phyloP scores from a whole-genome alignment of 1,284 basidiomycete species.

The Cystobasidium pallidum region DNA sequence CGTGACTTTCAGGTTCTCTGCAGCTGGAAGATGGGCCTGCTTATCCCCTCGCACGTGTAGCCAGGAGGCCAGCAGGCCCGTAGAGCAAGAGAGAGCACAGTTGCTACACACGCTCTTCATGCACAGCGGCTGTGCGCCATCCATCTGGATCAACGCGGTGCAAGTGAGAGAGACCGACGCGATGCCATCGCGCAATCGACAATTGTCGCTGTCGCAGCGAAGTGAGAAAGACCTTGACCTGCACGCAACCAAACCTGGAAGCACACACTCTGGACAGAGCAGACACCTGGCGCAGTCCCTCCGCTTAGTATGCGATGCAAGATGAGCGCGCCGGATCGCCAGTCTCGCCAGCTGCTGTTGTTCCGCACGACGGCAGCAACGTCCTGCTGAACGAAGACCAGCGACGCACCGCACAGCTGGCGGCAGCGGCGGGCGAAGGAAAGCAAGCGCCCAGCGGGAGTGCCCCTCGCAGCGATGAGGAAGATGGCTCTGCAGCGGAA shows the following conservation, averaged over 20 bases:
- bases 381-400: conserved; percentile 2
- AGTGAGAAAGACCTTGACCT: not conserved
- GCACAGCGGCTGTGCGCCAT: too few species aligned
- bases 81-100: too few species aligned
- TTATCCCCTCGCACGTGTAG: too few species aligned
- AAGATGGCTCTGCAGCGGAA: too few species aligned
- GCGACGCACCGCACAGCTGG: not conserved
- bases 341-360: not conserved
- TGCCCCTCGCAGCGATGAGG: too few species aligned
- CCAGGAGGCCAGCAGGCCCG: too few species aligned
- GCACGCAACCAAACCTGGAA: not conserved
- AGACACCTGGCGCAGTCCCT: not conserved
- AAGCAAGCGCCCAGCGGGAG: too few species aligned
- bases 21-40: too few species aligned
- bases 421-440: not conserved
- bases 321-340: conserved; percentile 13
- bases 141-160: too few species aligned
- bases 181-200: not conserved
- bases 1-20: too few species aligned
- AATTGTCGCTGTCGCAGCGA: not conserved
- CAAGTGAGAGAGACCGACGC: not conserved
- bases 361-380: not conserved
- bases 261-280: not conserved
- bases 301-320: conserved; percentile 14
- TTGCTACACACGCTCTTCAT: too few species aligned